These are phyloP conservation scores for Solanum tarijense DNA, from an alignment of 257 asterid genomes.

Conservation along the genomic window DNA sequence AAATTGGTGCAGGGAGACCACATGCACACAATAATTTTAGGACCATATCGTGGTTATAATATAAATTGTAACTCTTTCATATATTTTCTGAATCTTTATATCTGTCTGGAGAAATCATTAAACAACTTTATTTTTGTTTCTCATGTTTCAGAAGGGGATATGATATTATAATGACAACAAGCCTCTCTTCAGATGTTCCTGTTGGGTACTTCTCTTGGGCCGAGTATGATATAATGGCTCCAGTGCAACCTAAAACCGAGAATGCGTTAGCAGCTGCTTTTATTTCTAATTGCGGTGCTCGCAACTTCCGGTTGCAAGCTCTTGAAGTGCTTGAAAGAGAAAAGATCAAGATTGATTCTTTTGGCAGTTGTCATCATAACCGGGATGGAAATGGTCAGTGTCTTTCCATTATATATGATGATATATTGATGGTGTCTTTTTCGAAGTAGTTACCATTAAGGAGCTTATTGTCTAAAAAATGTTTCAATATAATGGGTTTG, in stretches of 20 bases:
- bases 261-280: conserved; percentile 84
- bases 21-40: neutral
- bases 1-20: neutral
- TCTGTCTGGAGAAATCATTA: neutral
- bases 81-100: neutral
- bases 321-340: conserved; percentile 74
- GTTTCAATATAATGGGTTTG: neutral
- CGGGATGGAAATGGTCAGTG: conserved; percentile 70
- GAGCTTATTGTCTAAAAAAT: neutral
- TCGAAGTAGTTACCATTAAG: neutral
- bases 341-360: conserved; percentile 67
- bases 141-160: conserved; percentile 58
- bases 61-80: neutral
- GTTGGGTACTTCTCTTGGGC: conserved; percentile 99
- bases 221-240: conserved; percentile 95
- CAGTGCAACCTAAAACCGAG: conserved; percentile 79
- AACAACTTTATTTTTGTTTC: neutral
- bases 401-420: neutral
- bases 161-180: conserved; percentile 78
- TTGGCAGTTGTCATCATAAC: conserved; percentile 83
- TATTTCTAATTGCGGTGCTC: conserved; percentile 92
- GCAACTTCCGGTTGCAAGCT: conserved; percentile 84
- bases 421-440: neutral
- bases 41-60: neutral
- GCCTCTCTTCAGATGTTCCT: conserved; percentile 98